A percentile compares a stretch with the other conserved stretches of the same genome.
Evolutionary conservation across 1,284 basidiomycete species (phyloP).

Genomic region (Earliella scabrosa): DNA sequence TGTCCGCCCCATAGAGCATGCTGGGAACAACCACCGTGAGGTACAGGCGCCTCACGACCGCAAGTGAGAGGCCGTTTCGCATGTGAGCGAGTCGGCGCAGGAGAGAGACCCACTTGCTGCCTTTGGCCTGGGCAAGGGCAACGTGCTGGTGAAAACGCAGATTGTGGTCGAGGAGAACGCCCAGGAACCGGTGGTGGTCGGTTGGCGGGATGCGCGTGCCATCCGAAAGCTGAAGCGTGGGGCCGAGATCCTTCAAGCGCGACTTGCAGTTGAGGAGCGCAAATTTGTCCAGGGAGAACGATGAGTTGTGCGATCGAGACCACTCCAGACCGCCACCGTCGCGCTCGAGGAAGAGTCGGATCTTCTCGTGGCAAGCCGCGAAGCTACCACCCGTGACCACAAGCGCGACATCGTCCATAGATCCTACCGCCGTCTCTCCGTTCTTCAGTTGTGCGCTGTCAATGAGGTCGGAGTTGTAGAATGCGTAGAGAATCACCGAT

Average conservation of each 20-base stretch:
- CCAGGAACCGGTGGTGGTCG: conserved; percentile 35
- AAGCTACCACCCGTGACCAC: conserved; percentile 18
- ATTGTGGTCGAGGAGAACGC: conserved; percentile 38
- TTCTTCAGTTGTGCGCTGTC: conserved; percentile 8
- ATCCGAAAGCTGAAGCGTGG: not conserved
- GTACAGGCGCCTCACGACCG: conserved; percentile 24
- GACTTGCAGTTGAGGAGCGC: not conserved
- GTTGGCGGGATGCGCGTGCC: not conserved
- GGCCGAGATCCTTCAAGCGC: not conserved
- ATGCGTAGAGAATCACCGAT: conserved; percentile 35
- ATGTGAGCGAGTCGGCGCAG: conserved; percentile 25
- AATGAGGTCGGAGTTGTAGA: conserved; percentile 40
- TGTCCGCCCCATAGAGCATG: conserved; percentile 40
- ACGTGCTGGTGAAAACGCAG: conserved; percentile 40
- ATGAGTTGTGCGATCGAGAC: not conserved
- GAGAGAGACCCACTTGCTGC: conserved; percentile 22
- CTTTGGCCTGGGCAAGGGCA: conserved; percentile 35
- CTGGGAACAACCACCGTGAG: conserved; percentile 35
- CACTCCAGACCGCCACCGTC: not conserved
- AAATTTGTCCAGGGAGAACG: not conserved
- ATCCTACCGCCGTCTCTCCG: conserved; percentile 27
- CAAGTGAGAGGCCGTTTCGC: conserved; percentile 2
- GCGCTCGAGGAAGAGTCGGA: conserved; percentile 2
- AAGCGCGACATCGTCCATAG: conserved; percentile 34
- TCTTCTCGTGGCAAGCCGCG: conserved; percentile 17